A percentile compares a stretch with the other conserved stretches of the same genome.
These are phyloP conservation scores for Erythrophleum ivorense DNA, from an alignment of 331 rosid genomes.

Conservation along the genomic window DNA sequence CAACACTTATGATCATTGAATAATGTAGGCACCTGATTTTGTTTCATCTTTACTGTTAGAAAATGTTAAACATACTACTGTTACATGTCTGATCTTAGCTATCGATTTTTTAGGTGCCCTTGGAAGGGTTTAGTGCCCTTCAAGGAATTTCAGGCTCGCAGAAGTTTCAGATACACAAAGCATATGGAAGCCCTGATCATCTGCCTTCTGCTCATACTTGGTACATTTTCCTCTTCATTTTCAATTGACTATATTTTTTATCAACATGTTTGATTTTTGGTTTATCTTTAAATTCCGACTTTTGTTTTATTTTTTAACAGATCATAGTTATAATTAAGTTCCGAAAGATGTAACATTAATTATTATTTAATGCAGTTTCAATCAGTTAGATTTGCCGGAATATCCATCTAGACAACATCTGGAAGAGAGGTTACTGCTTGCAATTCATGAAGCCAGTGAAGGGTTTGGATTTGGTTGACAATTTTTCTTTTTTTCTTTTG, in stretches of 20 bases:
- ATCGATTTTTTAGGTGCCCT: slow-evolving; percentile 76
- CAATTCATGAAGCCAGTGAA: slow-evolving; percentile 90
- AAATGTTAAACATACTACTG: slow-evolving; percentile 17
- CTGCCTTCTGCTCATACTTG: slow-evolving; percentile 99
- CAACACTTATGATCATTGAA: slow-evolving; percentile 13
- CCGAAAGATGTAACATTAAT: neutral
- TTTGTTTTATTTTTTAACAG: slow-evolving; percentile 9
- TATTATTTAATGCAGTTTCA: slow-evolving; percentile 75
- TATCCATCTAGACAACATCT: slow-evolving; percentile 91
- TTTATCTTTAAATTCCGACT: slow-evolving; percentile 4
- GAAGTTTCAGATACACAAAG: slow-evolving; percentile 96
- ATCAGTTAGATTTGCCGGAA: slow-evolving; percentile 94
- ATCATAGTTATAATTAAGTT: slow-evolving; percentile 9
- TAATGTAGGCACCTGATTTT: slow-evolving; percentile 18
- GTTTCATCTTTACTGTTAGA: slow-evolving; percentile 10
- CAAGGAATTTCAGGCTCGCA: slow-evolving; percentile 99
- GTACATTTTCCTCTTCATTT: slow-evolving; percentile 33
- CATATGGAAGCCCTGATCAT: slow-evolving; percentile 95
- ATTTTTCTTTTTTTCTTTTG: neutral
- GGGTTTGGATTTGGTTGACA: slow-evolving; percentile 95
- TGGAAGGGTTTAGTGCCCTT: slow-evolving; percentile 96
- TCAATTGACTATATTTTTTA: neutral
- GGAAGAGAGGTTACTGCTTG: slow-evolving; percentile 88
- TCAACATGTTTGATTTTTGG: neutral
- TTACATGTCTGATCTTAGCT: slow-evolving; percentile 32